Conservation (phyloP, 1,284 basidiomycete genomes). For the Boletus subluridellus region DNA sequence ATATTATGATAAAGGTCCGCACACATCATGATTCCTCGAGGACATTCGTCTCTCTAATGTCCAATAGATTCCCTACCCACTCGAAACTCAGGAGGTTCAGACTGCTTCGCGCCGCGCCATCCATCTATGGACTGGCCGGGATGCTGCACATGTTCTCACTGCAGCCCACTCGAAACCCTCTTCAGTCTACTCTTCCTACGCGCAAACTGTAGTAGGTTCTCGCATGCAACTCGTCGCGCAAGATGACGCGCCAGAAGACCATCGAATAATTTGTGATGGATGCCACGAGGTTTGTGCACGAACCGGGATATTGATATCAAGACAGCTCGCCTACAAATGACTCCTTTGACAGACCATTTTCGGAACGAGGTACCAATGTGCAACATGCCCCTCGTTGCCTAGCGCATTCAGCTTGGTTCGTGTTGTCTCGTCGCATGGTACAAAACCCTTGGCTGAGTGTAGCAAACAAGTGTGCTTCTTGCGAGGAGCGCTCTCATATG, state of each 20-base stretch:
- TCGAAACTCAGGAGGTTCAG: slow-evolving; percentile 70
- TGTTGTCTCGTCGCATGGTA: background rate
- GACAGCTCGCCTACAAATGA: background rate
- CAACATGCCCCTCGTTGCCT: slow-evolving; percentile 64
- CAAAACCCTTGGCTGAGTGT: slow-evolving; percentile 6
- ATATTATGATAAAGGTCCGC: slow-evolving; percentile 87
- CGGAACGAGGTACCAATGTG: slow-evolving; percentile 74
- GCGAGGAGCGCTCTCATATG: slow-evolving; percentile 73
- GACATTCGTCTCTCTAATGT: background rate
- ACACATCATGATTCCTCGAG: background rate
- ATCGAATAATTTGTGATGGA: slow-evolving; percentile 55
- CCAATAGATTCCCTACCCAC: slow-evolving; percentile 74
- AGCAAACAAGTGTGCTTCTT: slow-evolving; percentile 63
- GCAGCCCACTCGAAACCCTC: slow-evolving; percentile 46
- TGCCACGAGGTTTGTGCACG: slow-evolving; percentile 53
- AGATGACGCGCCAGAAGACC: slow-evolving; percentile 42
- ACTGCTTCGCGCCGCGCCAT: slow-evolving; percentile 70
- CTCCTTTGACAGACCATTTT: slow-evolving; percentile 50
- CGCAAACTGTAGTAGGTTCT: slow-evolving; percentile 60
- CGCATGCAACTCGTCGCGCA: slow-evolving; percentile 29
- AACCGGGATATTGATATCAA: background rate
- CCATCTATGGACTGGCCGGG: slow-evolving; percentile 71
- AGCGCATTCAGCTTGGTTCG: slow-evolving; percentile 62
- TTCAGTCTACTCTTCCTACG: slow-evolving; percentile 59
- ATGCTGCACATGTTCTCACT: slow-evolving; percentile 55